Conservation (phyloP, 768 basidiomycete species). For the Gymnopilus dilepis region DNA sequence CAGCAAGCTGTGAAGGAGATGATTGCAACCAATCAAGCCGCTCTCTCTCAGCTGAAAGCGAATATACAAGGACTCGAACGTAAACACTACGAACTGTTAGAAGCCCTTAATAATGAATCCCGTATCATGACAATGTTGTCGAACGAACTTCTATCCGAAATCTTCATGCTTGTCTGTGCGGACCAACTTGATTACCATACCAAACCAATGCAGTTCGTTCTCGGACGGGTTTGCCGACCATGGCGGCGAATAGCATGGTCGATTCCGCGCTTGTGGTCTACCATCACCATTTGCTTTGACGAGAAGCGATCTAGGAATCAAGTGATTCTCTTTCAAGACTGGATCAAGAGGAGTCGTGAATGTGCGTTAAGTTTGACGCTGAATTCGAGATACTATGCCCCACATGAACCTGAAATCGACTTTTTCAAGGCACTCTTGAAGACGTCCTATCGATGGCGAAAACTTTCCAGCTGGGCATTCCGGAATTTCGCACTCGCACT, state of each 20-base stretch:
- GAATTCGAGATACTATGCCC: not conserved
- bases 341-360: not conserved
- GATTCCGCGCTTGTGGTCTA: not conserved
- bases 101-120: not conserved
- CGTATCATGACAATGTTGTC: not conserved
- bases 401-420: no score
- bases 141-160: slow-evolving; percentile 3
- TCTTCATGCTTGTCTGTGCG: not conserved
- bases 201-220: not conserved
- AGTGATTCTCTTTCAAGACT: not conserved
- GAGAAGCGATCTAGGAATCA: not conserved
- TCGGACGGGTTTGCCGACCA: not conserved
- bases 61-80: not conserved
- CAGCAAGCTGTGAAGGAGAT: not conserved
- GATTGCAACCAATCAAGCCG: slow-evolving; percentile 1
- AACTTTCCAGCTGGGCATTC: no score
- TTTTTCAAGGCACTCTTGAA: no score
- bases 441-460: no score
- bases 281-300: not conserved
- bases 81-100: slow-evolving; percentile 2
- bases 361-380: not conserved
- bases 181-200: no score
- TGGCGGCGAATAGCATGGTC: slow-evolving; percentile 7
- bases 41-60: not conserved
- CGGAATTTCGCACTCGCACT: no score